A percentile compares a stretch with the other conserved stretches of the same genome.
These are phyloP conservation scores for Dacryopinax primogenitus DNA, from an alignment of 768 basidiomycete species.

Conservation along the genomic window DNA sequence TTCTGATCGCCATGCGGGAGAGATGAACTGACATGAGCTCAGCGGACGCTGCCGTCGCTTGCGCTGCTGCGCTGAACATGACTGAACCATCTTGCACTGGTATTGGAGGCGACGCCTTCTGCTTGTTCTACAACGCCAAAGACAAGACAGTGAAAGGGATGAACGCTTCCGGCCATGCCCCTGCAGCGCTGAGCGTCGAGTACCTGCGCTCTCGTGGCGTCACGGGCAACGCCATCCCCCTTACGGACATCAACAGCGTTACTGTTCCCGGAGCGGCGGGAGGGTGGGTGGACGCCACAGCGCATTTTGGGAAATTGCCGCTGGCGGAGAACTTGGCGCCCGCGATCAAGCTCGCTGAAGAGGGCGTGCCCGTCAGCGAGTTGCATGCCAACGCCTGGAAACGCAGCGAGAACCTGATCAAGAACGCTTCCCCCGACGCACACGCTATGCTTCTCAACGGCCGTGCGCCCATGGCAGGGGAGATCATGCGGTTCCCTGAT, in stretches of 20 bases:
- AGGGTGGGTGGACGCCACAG: slow-evolving; percentile 85
- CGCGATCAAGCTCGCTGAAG: slow-evolving; percentile 82
- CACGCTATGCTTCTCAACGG: slow-evolving; percentile 78
- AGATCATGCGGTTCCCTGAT: slow-evolving; percentile 68
- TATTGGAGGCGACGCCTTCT: slow-evolving; percentile 90
- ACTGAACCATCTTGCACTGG: slow-evolving; percentile 70
- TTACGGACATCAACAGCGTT: slow-evolving; percentile 77
- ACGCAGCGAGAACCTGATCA: slow-evolving; percentile 53
- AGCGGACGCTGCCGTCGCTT: slow-evolving; percentile 93
- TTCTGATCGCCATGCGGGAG: slow-evolving; percentile 1
- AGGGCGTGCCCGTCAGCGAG: slow-evolving; percentile 39
- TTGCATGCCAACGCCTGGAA: slow-evolving; percentile 31
- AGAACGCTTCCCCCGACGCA: slow-evolving; percentile 72
- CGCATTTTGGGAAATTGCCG: slow-evolving; percentile 52
- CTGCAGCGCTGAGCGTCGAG: slow-evolving; percentile 63
- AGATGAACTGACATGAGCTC: slow-evolving; percentile 2
- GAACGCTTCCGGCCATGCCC: slow-evolving; percentile 86
- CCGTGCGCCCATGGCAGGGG: slow-evolving; percentile 70
- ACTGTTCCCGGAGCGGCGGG: slow-evolving; percentile 89
- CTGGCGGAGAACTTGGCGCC: slow-evolving; percentile 68
- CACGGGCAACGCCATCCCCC: slow-evolving; percentile 53
- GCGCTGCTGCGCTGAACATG: slow-evolving; percentile 81
- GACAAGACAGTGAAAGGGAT: slow-evolving; percentile 72
- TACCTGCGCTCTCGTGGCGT: slow-evolving; percentile 59
- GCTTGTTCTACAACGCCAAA: slow-evolving; percentile 79